Evolutionary conservation across 352 stramenopile species (phyloP), one percentile per base, ranked within the genome.

Genomic region (Pythium coloratum): DNA sequence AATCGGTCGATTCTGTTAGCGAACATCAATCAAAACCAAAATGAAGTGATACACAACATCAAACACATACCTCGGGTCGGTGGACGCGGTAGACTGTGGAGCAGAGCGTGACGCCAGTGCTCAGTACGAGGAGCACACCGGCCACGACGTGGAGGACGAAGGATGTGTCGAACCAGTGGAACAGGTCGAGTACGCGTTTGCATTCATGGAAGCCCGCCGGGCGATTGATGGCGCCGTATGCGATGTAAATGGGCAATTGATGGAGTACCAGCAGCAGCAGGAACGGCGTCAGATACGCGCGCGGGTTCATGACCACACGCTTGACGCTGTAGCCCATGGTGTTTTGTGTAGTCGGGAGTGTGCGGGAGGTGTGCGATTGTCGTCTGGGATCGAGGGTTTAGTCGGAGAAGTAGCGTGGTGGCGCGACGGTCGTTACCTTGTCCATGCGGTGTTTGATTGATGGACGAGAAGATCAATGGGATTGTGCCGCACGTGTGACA

Each of bases 291-390:
- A 92, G 46, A 68, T 92, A 92, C 54, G 84, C 82, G 66, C 82
- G 82, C 60, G 84, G 84, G 64, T 90, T 92, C n/a, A 92, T 80
- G 66, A 92, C 83, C 10, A 92, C 64, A 51, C 83, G 83, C 71
- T 89, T 89, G 30, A 92, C 55, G 59, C 67, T 83, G 55, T 72
- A 42, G 38, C 36, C 65, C 69, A 75, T 75, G 61, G 18, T 32
- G 40, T 7, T 9, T 30, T 16, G 30, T 14, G 32, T 32, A 59
- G 13, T 14, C 9, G 16, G 9, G 32, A 6, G 44, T 38, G 55
- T 24, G 24, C 26, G 14, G 44, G 58, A 64, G 9, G 58, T 32
- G 26, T 49, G 20, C 55, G 38, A 44, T 44, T 44, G 38, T 44
- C 38, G 38, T 44, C 38, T 44, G 38, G 38, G 38, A 44, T 44